phyloP scores from a whole-genome alignment of 768 basidiomycete species.

The Suillus brevipes region DNA sequence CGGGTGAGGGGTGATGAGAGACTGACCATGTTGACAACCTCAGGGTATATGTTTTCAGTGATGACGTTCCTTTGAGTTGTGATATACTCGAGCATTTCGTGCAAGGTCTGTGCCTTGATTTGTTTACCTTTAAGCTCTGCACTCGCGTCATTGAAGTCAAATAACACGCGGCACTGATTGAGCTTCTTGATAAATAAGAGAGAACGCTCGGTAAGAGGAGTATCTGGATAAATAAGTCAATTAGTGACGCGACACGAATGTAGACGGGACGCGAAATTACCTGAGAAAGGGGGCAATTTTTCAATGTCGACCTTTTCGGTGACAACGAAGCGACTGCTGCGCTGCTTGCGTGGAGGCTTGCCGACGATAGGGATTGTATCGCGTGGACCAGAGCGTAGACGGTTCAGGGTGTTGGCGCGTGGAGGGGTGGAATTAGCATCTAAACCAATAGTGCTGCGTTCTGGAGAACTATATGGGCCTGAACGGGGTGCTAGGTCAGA shows the following conservation, averaged over 20 bases:
- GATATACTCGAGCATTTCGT: slow-evolving; percentile 99
- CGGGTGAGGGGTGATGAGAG: slow-evolving; percentile 4
- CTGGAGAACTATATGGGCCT: slow-evolving; percentile 43
- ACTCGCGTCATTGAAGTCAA: slow-evolving; percentile 98
- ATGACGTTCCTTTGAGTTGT: slow-evolving; percentile 95
- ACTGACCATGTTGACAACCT: slow-evolving; percentile 96
- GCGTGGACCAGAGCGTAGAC: slow-evolving; percentile 82
- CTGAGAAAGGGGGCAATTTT: slow-evolving; percentile 85
- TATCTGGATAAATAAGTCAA: slow-evolving; percentile 56
- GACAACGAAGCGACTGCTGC: slow-evolving; percentile 94
- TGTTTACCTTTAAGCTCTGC: slow-evolving; percentile 96
- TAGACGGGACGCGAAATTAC: slow-evolving; percentile 43
- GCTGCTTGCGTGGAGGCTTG: slow-evolving; percentile 95
- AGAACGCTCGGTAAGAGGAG: slow-evolving; percentile 81
- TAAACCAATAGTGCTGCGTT: slow-evolving; percentile 47
- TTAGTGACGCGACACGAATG: slow-evolving; percentile 15
- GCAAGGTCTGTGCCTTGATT: slow-evolving; percentile 95
- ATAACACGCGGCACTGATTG: slow-evolving; percentile 93
- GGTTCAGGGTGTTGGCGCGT: slow-evolving; percentile 65
- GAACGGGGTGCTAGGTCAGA: slow-evolving; percentile 46
- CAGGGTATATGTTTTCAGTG: slow-evolving; percentile 96
- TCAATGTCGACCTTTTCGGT: slow-evolving; percentile 97
- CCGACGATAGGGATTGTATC: slow-evolving; percentile 97
- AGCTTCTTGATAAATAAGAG: slow-evolving; percentile 93
- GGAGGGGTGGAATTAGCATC: slow-evolving; percentile 60